Evolutionary conservation across 768 basidiomycete species (phyloP), one percentile per base, ranked within the genome.

Genomic region (Fistulinella prunicolor): DNA sequence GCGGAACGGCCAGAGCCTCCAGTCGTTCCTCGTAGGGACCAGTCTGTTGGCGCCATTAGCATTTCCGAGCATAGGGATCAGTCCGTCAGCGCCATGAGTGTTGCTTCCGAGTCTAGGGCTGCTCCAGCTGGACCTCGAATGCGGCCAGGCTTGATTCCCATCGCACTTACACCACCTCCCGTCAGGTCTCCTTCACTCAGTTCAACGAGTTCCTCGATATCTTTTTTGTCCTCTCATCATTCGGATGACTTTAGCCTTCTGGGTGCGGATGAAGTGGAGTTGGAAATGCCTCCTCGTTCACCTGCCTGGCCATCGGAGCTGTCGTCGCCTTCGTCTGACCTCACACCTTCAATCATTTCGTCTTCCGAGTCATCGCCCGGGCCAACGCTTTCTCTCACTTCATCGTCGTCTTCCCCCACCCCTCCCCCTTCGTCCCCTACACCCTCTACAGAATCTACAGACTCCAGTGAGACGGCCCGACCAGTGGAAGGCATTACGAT

Each of bases 211-310:
- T 71, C 70, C 10, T 57, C 53, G 6, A 53, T 60, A 47, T 80
- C 78, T 0, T 81, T 73, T 59, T 54, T 81, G 41, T 78, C 77
- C 4, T 80, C 78, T 16, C 85, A 86, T 51, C 84, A 90, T 53
- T 91, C 89, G 0, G 89, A 92, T 46, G 88, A 88, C 54, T 68
- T 73, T 29, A 67, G 70, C 70, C 50, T 73, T 63, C 60, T 76
- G 71, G 73, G 61, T 49, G 58, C 58, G n/a, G 72, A 71, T 49
- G 53, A 65, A 50, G 55, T 50, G 19, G 46, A 53, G 16, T 38
- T 52, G 10, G 50, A 50, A 28, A 36, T 62, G 24, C 51, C 35
- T 24, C 61, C 66, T n/a, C 56, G 60, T 20, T 73, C 73, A 21
- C 72, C 69, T 3, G 68, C 68, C 3, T 71, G 70, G 55, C 64